Evolutionary conservation across 2,329 filamentous ascomycete species (phyloP), one percentile per base, ranked within the genome.

Genomic region (Colletotrichum viniferum): DNA sequence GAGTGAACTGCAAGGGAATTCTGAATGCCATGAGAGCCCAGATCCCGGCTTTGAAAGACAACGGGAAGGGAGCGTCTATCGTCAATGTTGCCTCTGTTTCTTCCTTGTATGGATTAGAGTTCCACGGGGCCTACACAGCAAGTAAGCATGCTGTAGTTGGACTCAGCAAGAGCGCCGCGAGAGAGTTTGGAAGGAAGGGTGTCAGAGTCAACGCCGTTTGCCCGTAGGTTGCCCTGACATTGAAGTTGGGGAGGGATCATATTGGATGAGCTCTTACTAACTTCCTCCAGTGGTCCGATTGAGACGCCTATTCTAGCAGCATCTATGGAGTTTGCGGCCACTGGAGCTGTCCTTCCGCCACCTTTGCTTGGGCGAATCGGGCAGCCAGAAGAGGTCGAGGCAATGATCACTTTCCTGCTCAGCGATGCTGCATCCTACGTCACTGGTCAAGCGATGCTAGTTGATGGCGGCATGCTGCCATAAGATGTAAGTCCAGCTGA

Each of bases 11-110:
- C 10, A 84, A 79, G 13, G 89, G 90, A 8, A 80, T 88, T 34
- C 87, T 90, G 81, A 86, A 89, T 62, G 90, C 88, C 74, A 76
- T 91, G 74, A 82, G 88, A n/a, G 86, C 87, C 26, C 79, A 91
- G 77, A 74, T 91, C 6, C 82, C 80, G 21, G 81, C 81, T 1
- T 86, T 90, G 73, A 79, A 77, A 28, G 79, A 83, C 13, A 78
- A 82, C 14, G 69, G 62, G 0, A 72, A 67, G 16, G 69, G 73
- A 1, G 87, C 84, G 0, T 87, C 86, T 77, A 86, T 90, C 65
- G 88, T 89, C 66, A 89, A 87, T 78, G 84, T 86, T 18, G 79
- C 84, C 8, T 86, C 84, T 73, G 81, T 83, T 12, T 84, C 86
- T 7, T 88, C 88, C 0, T 67, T 87, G 4, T 80, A 79, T 9